Percentiles rank a stretch among this genome's conserved stretches.
These are phyloP conservation scores for Globisporangium middletonii DNA, from an alignment of 352 stramenopile species.

Conservation along the genomic window DNA sequence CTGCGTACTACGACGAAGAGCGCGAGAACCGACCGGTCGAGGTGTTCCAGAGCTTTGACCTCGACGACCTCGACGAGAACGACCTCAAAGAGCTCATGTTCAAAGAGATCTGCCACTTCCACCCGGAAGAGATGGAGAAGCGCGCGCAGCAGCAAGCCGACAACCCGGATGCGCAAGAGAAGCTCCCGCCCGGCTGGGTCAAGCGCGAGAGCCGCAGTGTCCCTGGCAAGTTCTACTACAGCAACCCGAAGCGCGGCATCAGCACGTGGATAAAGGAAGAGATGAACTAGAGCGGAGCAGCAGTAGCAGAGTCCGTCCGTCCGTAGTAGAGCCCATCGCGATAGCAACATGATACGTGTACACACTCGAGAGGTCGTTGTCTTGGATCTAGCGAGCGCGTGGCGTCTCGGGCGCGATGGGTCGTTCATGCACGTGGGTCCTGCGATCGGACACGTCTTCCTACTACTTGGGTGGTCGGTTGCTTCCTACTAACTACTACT, in stretches of 20 bases:
- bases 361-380: no score
- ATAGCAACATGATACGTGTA: not conserved
- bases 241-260: constrained; percentile 84
- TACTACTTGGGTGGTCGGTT: no score
- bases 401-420: no score
- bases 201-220: constrained; percentile 84
- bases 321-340: not conserved
- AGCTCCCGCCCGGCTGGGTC: constrained; percentile 77
- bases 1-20: constrained; percentile 80
- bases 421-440: no score
- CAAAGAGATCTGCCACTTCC: constrained; percentile 87
- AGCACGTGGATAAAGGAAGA: constrained; percentile 88
- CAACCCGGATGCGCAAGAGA: constrained; percentile 60
- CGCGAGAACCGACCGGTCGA: constrained; percentile 62
- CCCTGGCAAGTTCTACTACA: constrained; percentile 87
- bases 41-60: constrained; percentile 79
- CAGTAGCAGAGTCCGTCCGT: no score
- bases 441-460: no score
- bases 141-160: constrained; percentile 70
- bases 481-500: no score
- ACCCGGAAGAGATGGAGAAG: constrained; percentile 87
- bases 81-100: constrained; percentile 90
- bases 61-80: constrained; percentile 75
- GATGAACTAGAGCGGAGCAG: constrained; percentile 48
- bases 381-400: no score